phyloP scores from a whole-genome alignment of 1,284 basidiomycete genomes.

The Boletus smithii region DNA sequence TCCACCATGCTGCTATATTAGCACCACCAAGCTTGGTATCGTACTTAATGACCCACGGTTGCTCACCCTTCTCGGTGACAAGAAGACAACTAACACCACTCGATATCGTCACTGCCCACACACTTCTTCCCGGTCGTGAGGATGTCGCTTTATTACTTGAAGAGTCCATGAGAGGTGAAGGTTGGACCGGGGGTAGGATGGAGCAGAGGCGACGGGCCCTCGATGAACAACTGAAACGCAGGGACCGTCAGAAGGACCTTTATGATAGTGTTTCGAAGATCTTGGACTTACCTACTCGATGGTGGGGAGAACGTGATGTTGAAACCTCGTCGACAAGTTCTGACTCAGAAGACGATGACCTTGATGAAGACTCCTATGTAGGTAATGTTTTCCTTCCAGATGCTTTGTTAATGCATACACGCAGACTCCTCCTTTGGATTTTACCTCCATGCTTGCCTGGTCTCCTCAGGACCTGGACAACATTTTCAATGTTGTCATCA shows the following conservation, averaged over 20 bases:
- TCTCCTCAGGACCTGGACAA: constrained; percentile 72
- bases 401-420: constrained; percentile 8
- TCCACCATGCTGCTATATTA: constrained; percentile 90
- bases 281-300: constrained; percentile 54
- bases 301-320: constrained; percentile 58
- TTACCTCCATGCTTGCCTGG: constrained; percentile 88
- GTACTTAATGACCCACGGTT: constrained; percentile 89
- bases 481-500: constrained; percentile 80
- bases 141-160: constrained; percentile 78
- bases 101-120: constrained; percentile 81
- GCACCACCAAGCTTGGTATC: constrained; percentile 90
- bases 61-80: constrained; percentile 74
- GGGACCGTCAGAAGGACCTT: constrained; percentile 49
- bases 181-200: constrained; percentile 68
- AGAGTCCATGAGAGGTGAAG: constrained; percentile 75
- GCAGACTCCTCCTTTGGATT: constrained; percentile 70
- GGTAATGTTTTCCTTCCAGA: constrained; percentile 31
- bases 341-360: constrained; percentile 45
- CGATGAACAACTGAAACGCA: constrained; percentile 57
- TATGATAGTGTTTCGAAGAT: constrained; percentile 53
- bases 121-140: constrained; percentile 73
- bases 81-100: constrained; percentile 76
- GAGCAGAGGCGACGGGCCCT: constrained; percentile 56
- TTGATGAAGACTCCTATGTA: constrained; percentile 53
- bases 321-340: constrained; percentile 38